A percentile compares a stretch with the other conserved stretches of the same genome.
Evolutionary conservation across 2,329 filamentous ascomycete genomes (phyloP).

Genomic region (Botrytis medusae): DNA sequence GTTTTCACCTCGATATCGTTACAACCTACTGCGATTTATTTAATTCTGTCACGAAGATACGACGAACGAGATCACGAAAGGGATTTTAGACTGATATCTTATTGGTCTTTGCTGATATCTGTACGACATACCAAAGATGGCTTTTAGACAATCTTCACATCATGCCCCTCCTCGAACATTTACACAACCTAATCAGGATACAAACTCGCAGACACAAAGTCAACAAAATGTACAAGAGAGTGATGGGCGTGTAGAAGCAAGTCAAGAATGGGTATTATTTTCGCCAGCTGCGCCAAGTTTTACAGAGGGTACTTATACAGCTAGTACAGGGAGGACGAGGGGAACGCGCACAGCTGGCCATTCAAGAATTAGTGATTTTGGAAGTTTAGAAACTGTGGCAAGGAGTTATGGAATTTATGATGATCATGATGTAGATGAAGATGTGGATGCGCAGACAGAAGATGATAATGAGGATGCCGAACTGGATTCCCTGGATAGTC

Average conservation of each 20-base stretch:
- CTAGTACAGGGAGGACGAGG: constrained; percentile 58
- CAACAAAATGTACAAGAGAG: constrained; percentile 27
- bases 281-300: constrained; percentile 69
- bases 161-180: constrained; percentile 49
- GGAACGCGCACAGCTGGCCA: constrained; percentile 63
- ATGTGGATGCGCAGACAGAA: constrained; percentile 54
- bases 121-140: constrained; percentile 16
- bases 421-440: constrained; percentile 54
- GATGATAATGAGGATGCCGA: constrained; percentile 67
- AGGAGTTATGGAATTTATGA: constrained; percentile 56
- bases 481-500: constrained; percentile 89
- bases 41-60: not conserved
- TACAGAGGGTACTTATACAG: constrained; percentile 67
- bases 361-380: constrained; percentile 77
- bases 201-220: constrained; percentile 38
- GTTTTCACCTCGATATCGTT: not conserved
- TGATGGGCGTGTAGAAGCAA: constrained; percentile 57
- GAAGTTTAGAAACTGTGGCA: constrained; percentile 69
- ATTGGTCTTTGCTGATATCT: not conserved
- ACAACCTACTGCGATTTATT: not conserved
- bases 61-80: not conserved
- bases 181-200: constrained; percentile 41
- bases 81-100: not conserved
- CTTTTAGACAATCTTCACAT: constrained; percentile 24
- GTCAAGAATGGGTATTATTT: constrained; percentile 96